These are phyloP conservation scores for Acanthamoeba royreba DNA, from an alignment of 208 protist species.

Conservation along the genomic window DNA sequence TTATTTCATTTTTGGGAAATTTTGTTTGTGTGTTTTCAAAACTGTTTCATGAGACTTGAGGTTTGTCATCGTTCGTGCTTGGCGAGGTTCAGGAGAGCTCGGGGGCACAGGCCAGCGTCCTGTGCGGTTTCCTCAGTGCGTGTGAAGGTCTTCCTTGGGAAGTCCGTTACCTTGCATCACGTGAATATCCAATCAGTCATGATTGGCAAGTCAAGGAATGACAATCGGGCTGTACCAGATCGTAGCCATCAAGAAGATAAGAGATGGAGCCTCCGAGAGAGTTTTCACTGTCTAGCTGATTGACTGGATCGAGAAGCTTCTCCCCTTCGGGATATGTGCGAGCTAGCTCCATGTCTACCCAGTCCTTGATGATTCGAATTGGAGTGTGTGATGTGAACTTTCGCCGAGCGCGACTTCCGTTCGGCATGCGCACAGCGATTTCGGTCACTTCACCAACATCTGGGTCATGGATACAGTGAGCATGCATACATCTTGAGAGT, in stretches of 20 bases:
- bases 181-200: neutral
- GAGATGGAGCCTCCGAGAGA: neutral
- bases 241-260: neutral
- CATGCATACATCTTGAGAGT: neutral
- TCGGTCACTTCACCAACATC: neutral
- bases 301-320: no score
- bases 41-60: no score
- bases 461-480: neutral
- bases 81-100: neutral
- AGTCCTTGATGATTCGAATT: neutral
- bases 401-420: neutral
- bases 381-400: neutral
- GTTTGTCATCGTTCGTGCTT: neutral
- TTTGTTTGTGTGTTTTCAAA: no score
- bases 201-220: neutral
- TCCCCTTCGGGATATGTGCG: neutral
- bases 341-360: neutral
- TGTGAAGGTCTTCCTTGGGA: neutral
- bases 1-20: no score
- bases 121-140: neutral
- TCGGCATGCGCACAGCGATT: neutral
- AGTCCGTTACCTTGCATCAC: neutral
- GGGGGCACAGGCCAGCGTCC: neutral
- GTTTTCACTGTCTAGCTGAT: neutral
- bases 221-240: neutral